Conservation (phyloP, 257 asterid species). For the Solanum chmielewskii region DNA sequence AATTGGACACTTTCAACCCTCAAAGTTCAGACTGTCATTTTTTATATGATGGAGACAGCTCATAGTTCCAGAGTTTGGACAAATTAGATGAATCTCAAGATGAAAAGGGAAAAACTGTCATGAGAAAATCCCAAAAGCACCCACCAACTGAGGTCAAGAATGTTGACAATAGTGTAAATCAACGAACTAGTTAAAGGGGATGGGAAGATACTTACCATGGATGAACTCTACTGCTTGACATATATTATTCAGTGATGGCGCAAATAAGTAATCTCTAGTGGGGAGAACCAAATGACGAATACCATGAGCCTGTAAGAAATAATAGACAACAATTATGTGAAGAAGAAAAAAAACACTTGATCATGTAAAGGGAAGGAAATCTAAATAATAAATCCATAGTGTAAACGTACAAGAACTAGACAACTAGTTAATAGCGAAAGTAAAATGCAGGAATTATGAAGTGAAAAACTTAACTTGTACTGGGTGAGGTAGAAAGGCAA, state of each 20-base stretch:
- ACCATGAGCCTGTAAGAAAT: constrained; percentile 22
- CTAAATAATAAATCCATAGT: not conserved
- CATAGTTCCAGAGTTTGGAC: not conserved
- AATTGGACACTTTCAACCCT: not conserved
- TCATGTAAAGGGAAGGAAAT: not conserved
- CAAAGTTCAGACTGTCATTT: not conserved
- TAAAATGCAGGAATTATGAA: not conserved
- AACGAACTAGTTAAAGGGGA: not conserved
- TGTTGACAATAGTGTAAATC: not conserved
- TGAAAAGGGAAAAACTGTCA: not conserved
- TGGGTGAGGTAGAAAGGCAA: not conserved
- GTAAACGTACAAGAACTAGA: not conserved
- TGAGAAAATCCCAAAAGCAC: not conserved
- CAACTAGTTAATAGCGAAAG: not conserved
- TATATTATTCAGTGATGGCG: constrained; percentile 26
- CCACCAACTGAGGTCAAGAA: not conserved
- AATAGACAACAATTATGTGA: not conserved
- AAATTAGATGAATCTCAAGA: not conserved
- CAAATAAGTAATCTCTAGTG: constrained; percentile 36
- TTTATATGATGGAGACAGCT: not conserved
- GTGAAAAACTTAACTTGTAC: not conserved
- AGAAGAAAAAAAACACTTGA: not conserved
- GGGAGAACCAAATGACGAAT: constrained; percentile 32
- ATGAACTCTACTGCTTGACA: constrained; percentile 34
- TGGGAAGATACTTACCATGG: constrained; percentile 13